phyloP scores from a whole-genome alignment of 495 filamentous ascomycete species.

The Trichoderma gamsii region DNA sequence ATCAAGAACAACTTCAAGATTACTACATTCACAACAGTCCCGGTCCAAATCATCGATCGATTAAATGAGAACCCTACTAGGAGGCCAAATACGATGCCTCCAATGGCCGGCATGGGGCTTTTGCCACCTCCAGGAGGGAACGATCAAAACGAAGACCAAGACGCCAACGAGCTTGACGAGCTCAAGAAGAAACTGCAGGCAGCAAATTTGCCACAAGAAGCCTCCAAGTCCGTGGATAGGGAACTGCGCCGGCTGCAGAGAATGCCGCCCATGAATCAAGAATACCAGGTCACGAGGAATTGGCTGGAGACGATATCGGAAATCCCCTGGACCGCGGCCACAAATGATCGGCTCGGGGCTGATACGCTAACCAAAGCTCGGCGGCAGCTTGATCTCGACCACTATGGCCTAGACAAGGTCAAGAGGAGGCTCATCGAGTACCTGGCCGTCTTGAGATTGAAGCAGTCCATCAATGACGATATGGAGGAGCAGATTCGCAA shows the following conservation, averaged over 20 bases:
- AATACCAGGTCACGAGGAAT: constrained; percentile 88
- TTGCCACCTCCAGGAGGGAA: constrained; percentile 32
- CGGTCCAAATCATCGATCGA: constrained; percentile 45
- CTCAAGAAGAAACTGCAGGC: constrained; percentile 79
- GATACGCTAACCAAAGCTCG: constrained; percentile 73
- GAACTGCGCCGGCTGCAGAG: constrained; percentile 85
- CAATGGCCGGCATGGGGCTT: constrained; percentile 45
- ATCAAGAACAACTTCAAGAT: constrained; percentile 79
- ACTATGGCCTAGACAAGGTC: constrained; percentile 94
- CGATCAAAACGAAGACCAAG: constrained; percentile 57
- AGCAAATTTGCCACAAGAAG: constrained; percentile 61
- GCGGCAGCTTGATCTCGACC: constrained; percentile 90
- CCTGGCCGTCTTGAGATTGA: constrained; percentile 87
- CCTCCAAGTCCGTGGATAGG: constrained; percentile 78
- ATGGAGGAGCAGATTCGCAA: constrained; percentile 70
- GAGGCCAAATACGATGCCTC: constrained; percentile 41
- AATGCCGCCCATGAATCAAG: constrained; percentile 91
- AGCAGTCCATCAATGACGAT: constrained; percentile 78
- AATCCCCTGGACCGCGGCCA: constrained; percentile 85
- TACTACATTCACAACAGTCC: constrained; percentile 59
- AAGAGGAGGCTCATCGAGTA: constrained; percentile 97
- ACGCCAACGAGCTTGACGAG: constrained; percentile 83
- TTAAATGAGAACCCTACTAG: constrained; percentile 21
- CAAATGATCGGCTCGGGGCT: constrained; percentile 79
- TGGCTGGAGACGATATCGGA: constrained; percentile 93